A percentile compares a stretch with the other conserved stretches of the same genome.
These are phyloP conservation scores for sorghum (Sorghum bicolor) DNA, from an alignment of 176 grass and related monocot species.

Conservation along the genomic window Sorghum_bicolor_NCBIv3 NC_012872.2:8207501-8208000, in stretches of 20 bases:
- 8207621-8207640: not conserved
- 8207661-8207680: not conserved
- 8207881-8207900: slow-evolving; percentile 23
- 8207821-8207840: not conserved
- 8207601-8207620: not conserved
- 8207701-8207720: not conserved
- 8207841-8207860: slow-evolving; percentile 17
- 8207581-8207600: slow-evolving; percentile 8
- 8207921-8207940: slow-evolving; percentile 13
- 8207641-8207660: not conserved
- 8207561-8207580: not conserved
- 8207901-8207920: slow-evolving; percentile 33
- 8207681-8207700: not conserved
- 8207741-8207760: not conserved
- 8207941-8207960: not conserved
- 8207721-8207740: not conserved
- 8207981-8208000: not conserved
- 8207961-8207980: slow-evolving; percentile 26
- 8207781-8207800: not conserved
- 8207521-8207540: not conserved
- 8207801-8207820: not conserved
- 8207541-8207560: slow-evolving; percentile 7
- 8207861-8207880: not conserved
- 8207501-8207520: slow-evolving; percentile 17
- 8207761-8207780: not conserved